phyloP scores from a whole-genome alignment of 2,329 filamentous ascomycete genomes.

The Calonectria honghensis region DNA sequence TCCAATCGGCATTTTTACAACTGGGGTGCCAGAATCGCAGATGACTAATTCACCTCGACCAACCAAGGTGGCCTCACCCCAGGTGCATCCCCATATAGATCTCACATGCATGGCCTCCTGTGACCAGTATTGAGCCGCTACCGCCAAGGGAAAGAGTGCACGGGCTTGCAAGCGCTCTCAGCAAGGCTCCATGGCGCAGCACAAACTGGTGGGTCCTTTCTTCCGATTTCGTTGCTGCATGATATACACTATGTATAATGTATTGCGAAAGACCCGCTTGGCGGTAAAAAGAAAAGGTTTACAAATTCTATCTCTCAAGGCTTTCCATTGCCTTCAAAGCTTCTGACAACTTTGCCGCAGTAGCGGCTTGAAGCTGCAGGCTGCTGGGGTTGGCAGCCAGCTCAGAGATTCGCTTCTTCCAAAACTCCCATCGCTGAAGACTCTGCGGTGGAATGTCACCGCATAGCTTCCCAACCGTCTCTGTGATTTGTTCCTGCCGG shows the following conservation, averaged over 20 bases:
- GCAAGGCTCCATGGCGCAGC: constrained; percentile 63
- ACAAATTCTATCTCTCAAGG: neutral
- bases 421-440: constrained; percentile 14
- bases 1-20: too few species aligned
- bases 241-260: constrained; percentile 10
- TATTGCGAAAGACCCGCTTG: constrained; percentile 43
- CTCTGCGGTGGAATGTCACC: constrained; percentile 9
- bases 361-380: constrained; percentile 4
- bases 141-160: constrained; percentile 62
- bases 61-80: too few species aligned
- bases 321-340: constrained; percentile 7
- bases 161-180: constrained; percentile 67
- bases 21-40: too few species aligned
- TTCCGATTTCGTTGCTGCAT: constrained; percentile 48
- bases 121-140: constrained; percentile 65
- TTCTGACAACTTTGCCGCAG: constrained; percentile 2
- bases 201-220: constrained; percentile 65
- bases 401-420: constrained; percentile 15
- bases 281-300: neutral
- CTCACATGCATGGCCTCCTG: constrained; percentile 48
- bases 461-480: neutral
- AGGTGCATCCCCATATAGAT: constrained; percentile 40
- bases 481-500: neutral
- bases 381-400: neutral
- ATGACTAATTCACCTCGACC: too few species aligned